Base-by-base conservation (phyloP, 805 yeast genomes). In the Hanseniaspora meyeri region DNA sequence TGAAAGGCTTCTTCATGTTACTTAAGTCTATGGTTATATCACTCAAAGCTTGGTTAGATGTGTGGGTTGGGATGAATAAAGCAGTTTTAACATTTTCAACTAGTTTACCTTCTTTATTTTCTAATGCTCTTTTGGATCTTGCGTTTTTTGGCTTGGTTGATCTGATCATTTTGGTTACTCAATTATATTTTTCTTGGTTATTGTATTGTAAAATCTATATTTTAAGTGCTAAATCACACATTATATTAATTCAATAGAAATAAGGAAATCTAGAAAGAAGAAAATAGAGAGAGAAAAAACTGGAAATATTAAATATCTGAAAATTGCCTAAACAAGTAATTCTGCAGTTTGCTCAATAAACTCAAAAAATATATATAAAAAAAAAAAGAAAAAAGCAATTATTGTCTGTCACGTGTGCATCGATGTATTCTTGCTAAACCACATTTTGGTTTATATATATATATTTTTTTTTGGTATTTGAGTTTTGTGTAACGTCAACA, bases 101-200 rank as follows among this genome's bases (percentile, higher is more conserved):
- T 49, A 88, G 70, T 71, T 89, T 91, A 54, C 97, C 80, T 64
- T 89, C 96, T 64, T 81, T 84, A 65, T 85, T 85, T 60, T 89
- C 95, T 61, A 90, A 68, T 7, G 96, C 97, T 71, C 98, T 82
- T 74, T 93, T 93, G 57, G 96, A 80, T 66, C 97, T 88, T 55
- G 96, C 96, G 66, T 84, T 93, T 73, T 89, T 90, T 39, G 98
- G 97, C 63, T 88, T 84, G 47, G 83, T 74, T 47, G 76, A 68
- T 76, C 78, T 71, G 59, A 63, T 63, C 65, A 66, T 62, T 10
- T 19, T 19, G 27, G 20, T 24, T 24, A 24, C 27, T 24, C 27
- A 24, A 24, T 4, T 17, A 29, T 52, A 46, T 36, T 16, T 43
- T 4, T 49, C 24, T 14, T 17, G 14, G 24, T 32, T 40, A 20